Percentiles rank a stretch among this genome's conserved stretches.
Evolutionary conservation across 176 grass and related monocot genomes (phyloP).

Genomic region (Oryza coarctata): DNA sequence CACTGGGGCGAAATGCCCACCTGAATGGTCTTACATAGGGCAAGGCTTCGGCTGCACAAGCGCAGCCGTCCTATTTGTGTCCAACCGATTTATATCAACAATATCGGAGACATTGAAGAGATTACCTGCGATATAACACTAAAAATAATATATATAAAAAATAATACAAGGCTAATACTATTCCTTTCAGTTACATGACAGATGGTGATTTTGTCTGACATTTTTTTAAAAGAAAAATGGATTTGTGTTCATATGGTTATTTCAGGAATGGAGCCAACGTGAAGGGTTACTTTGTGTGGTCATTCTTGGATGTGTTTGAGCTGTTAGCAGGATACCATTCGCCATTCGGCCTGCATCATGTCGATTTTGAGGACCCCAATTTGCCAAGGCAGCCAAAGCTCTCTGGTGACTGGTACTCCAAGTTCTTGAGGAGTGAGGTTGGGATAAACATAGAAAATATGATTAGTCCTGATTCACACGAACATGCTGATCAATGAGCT

Average conservation of each 20-base stretch:
- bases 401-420: conserved; percentile 60
- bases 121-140: no score
- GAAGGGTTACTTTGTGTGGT: conserved; percentile 76
- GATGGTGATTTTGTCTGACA: not conserved
- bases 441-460: conserved; percentile 19
- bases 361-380: conserved; percentile 47
- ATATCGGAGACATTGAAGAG: no score
- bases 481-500: conserved; percentile 26
- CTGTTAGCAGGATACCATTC: conserved; percentile 44
- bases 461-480: not conserved
- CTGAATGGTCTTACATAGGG: no score
- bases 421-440: conserved; percentile 46
- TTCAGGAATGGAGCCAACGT: conserved; percentile 61
- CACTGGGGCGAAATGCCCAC: no score
- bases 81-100: no score
- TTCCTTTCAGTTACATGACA: not conserved
- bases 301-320: conserved; percentile 69
- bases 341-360: conserved; percentile 38
- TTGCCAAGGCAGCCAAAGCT: conserved; percentile 47
- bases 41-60: no score
- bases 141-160: no score
- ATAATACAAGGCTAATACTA: no score
- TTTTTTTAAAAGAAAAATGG: not conserved
- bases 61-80: no score
- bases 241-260: not conserved